A percentile compares a stretch with the other conserved stretches of the same genome.
phyloP scores from a whole-genome alignment of 805 yeast species.

The Ogataea chonburiensis region DNA sequence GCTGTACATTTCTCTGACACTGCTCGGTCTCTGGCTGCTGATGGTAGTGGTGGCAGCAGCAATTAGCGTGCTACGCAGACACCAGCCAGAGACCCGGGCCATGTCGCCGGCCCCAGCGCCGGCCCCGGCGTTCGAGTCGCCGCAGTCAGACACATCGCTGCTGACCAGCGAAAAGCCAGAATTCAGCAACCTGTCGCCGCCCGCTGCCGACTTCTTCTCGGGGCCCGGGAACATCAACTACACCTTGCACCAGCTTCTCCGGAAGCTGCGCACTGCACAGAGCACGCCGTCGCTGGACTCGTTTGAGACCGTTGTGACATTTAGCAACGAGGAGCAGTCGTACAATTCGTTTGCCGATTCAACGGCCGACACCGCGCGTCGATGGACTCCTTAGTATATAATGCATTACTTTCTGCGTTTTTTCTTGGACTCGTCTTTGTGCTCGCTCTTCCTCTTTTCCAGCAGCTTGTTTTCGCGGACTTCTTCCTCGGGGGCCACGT shows the following conservation, averaged over 20 bases:
- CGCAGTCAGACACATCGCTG: constrained; percentile 2
- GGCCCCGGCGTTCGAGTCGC: constrained; percentile 1
- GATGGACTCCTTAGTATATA: constrained; percentile 17
- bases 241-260: constrained; percentile 15
- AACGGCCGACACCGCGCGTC: constrained; percentile 17
- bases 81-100: background rate
- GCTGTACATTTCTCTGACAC: constrained; percentile 42
- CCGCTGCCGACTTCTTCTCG: constrained; percentile 9
- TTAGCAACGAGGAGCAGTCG: constrained; percentile 6
- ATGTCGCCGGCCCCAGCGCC: background rate
- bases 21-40: constrained; percentile 49
- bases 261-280: constrained; percentile 10
- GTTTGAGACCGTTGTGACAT: constrained; percentile 8
- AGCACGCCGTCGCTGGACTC: constrained; percentile 5
- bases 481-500: constrained; percentile 80
- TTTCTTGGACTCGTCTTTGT: constrained; percentile 31
- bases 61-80: constrained; percentile 11
- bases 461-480: constrained; percentile 36
- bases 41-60: constrained; percentile 34
- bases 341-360: constrained; percentile 14
- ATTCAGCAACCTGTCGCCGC: background rate
- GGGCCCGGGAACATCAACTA: constrained; percentile 24
- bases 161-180: constrained; percentile 4
- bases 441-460: constrained; percentile 31
- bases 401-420: constrained; percentile 29